Percentiles rank a stretch among this genome's conserved stretches.
phyloP scores from a whole-genome alignment of 2,329 filamentous ascomycete species.

The Mycosphaerella sp. region DNA sequence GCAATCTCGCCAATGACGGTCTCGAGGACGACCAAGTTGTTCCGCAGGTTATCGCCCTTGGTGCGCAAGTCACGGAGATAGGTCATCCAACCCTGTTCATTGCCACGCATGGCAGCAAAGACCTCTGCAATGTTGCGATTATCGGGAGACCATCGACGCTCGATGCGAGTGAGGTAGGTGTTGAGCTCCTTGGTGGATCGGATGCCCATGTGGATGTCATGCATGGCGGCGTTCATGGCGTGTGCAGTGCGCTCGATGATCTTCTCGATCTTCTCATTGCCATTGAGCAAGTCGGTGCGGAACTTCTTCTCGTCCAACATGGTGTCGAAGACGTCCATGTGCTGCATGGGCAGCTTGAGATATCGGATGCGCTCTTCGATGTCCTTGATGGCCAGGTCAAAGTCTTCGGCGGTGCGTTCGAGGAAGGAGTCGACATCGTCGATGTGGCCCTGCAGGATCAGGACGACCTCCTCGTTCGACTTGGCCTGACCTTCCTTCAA shows the following conservation, averaged over 20 bases:
- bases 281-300: conserved; percentile 71
- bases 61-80: conserved; percentile 71
- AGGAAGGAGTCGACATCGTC: conserved; percentile 91
- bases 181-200: conserved; percentile 70
- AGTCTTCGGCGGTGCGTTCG: conserved; percentile 77
- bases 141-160: conserved; percentile 48
- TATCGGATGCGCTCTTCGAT: conserved; percentile 73
- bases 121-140: conserved; percentile 62
- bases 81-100: conserved; percentile 82
- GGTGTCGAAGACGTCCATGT: conserved; percentile 73
- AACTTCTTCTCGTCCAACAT: conserved; percentile 84
- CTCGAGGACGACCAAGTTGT: conserved; percentile 64
- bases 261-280: conserved; percentile 87
- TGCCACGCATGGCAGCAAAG: conserved; percentile 84
- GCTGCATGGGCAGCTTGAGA: conserved; percentile 75
- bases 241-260: conserved; percentile 73
- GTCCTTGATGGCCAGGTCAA: conserved; percentile 70
- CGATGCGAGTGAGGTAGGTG: conserved; percentile 63
- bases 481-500: conserved; percentile 80
- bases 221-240: conserved; percentile 68
- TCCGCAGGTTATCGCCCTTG: conserved; percentile 64
- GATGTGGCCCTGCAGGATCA: conserved; percentile 84
- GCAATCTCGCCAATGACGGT: conserved; percentile 81
- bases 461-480: conserved; percentile 79
- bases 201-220: conserved; percentile 73